Base-by-base conservation (phyloP, 805 yeast genomes). In the Yarrowia sp. region DNA sequence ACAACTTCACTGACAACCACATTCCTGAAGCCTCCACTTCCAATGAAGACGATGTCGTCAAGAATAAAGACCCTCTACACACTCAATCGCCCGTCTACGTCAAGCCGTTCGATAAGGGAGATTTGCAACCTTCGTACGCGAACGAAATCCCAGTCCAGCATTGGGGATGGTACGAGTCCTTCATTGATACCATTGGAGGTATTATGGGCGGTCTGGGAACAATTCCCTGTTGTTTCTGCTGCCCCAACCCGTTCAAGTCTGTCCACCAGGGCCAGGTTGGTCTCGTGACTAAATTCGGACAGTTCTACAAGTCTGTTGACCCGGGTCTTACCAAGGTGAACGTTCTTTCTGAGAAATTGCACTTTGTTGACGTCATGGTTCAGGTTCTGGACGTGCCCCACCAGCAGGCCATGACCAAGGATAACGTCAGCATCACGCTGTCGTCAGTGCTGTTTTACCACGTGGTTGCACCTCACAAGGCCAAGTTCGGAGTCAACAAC, bases 231-330 rank as follows among this genome's bases (percentile, higher is more conserved):
- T 85, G 82, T 70, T 70, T 79, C 62, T 84, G 88, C 70, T 80
- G 78, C 68, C 73, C 81, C 9, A 85, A 85, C 71, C 90, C 90
- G 9, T 87, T 82, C 76, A 77, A 80, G 69, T 77, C 79, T 36
- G 88, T 87, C 28, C 72, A 80, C 28, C 89, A 87, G 75, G 92
- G 92, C 71, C 77, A 82, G 66, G 90, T 87, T 65, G 92, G 91
- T 14, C 78, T 87, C 65, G 78, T 87, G 61, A 86, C 88, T 63
- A 80, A 81, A 41, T 87, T 85, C 71, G 92, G 92, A 68, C 85
- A 87, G 62, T 77, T 87, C 67, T 77, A 86, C 64, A 78, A 85
- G 72, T 79, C 86, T 11, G 87, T 83, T 32, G 90, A 87, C 72
- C 90, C 91, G 5, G 92, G 92, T 54, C 79, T 86, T 46, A 77